Evolutionary conservation across 345 rosid genomes (phyloP).

Genomic region (Ceriops zippeliana): DNA sequence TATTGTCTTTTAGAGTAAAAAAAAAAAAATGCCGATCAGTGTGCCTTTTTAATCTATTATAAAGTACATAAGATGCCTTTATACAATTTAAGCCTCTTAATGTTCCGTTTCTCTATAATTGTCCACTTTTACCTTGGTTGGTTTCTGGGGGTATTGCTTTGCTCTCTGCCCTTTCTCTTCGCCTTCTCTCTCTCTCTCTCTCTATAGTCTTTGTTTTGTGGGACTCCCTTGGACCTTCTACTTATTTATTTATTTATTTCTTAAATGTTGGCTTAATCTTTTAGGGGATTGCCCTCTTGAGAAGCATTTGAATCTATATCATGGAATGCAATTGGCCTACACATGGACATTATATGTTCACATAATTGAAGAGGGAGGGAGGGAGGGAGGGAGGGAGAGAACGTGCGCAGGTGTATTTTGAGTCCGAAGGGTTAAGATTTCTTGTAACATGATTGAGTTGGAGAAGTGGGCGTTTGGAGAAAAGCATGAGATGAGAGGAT

Average conservation of each 20-base stretch:
- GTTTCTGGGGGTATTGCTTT: not conserved
- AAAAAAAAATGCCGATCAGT: conserved; percentile 29
- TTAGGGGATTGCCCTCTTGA: conserved; percentile 33
- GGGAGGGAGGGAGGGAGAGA: not conserved
- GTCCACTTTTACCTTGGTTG: conserved; percentile 1
- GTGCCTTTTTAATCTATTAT: not conserved
- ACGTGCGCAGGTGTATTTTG: no score
- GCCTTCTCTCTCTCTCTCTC: no score
- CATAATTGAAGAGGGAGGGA: conserved; percentile 13
- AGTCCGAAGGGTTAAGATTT: no score
- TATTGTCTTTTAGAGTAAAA: conserved; percentile 39
- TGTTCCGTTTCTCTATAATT: not conserved
- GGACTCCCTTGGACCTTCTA: not conserved
- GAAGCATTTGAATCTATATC: conserved; percentile 33
- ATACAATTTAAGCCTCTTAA: not conserved
- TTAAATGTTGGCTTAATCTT: not conserved
- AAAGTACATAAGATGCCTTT: not conserved
- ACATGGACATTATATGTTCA: conserved; percentile 5
- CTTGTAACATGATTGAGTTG: no score
- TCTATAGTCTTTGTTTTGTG: not conserved
- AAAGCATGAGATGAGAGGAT: not conserved
- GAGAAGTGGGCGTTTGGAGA: not conserved
- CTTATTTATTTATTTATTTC: not conserved
- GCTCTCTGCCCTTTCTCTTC: not conserved
- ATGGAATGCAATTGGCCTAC: not conserved